A percentile compares a stretch with the other conserved stretches of the same genome.
These are phyloP conservation scores for Dissophora ornata DNA, from an alignment of 192 early-diverging fungal species.

Conservation along the genomic window DNA sequence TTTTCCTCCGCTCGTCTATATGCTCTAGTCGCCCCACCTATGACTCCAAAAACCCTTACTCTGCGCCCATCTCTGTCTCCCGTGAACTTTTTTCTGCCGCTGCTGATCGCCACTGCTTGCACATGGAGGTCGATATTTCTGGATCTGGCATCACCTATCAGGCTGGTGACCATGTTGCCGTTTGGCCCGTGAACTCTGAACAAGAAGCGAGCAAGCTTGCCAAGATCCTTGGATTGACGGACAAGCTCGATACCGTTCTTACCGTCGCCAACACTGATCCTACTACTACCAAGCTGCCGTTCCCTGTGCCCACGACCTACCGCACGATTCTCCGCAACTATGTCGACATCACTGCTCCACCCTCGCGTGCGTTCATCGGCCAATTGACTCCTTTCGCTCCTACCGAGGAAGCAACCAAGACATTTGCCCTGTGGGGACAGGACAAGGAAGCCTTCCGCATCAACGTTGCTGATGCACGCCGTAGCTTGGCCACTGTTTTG, in stretches of 20 bases:
- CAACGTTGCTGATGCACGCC: conserved; percentile 68
- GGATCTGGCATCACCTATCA: conserved; percentile 88
- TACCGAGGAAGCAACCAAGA: conserved; percentile 62
- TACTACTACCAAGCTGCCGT: conserved; percentile 83
- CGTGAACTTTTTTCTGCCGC: conserved; percentile 73
- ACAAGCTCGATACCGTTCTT: conserved; percentile 77
- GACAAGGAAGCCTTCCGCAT: conserved; percentile 77
- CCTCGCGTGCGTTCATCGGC: conserved; percentile 76
- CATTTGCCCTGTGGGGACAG: conserved; percentile 65
- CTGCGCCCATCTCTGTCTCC: conserved; percentile 71
- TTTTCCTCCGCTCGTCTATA: conserved; percentile 2
- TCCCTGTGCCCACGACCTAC: conserved; percentile 89
- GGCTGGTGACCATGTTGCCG: conserved; percentile 94
- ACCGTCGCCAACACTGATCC: conserved; percentile 78
- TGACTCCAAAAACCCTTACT: conserved; percentile 91
- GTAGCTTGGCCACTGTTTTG: conserved; percentile 83
- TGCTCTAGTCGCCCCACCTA: conserved; percentile 63
- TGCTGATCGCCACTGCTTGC: conserved; percentile 85
- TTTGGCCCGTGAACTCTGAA: conserved; percentile 91
- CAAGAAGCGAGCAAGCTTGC: conserved; percentile 77
- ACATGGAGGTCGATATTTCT: conserved; percentile 92
- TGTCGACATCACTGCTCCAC: conserved; percentile 83
- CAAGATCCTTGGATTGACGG: conserved; percentile 67
- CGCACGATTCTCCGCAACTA: conserved; percentile 91
- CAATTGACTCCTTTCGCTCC: conserved; percentile 71